Evolutionary conservation across 805 yeast genomes (phyloP).

Genomic region (Candida cerambycidarum): DNA sequence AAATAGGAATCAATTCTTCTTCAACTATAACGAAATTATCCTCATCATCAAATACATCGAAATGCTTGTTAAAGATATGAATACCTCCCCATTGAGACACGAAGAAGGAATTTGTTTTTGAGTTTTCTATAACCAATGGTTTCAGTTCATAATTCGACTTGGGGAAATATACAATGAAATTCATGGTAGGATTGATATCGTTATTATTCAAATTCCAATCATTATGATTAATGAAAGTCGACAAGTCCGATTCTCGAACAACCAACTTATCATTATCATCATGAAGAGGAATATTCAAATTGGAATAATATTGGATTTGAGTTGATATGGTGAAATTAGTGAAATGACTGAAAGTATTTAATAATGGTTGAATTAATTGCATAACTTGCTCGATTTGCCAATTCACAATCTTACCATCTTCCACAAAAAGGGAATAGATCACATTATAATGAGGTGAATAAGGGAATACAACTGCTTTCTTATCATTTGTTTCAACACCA

Average conservation of each 20-base stretch:
- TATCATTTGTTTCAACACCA: not conserved
- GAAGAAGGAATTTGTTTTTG: slow-evolving; percentile 57
- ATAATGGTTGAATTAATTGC: slow-evolving; percentile 54
- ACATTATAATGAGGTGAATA: slow-evolving; percentile 70
- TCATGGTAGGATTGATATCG: slow-evolving; percentile 63
- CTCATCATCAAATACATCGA: slow-evolving; percentile 21
- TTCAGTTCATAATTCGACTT: slow-evolving; percentile 37
- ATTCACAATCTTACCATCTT: slow-evolving; percentile 60
- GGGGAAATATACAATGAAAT: slow-evolving; percentile 71
- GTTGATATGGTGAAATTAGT: slow-evolving; percentile 77
- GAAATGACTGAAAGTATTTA: slow-evolving; percentile 50
- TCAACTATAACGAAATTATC: slow-evolving; percentile 28
- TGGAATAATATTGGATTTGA: slow-evolving; percentile 71
- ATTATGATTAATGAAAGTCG: slow-evolving; percentile 79
- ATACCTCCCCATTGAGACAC: slow-evolving; percentile 94
- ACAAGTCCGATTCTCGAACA: slow-evolving; percentile 53
- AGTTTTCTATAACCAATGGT: slow-evolving; percentile 51
- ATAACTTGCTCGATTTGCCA: slow-evolving; percentile 73
- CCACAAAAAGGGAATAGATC: slow-evolving; percentile 72
- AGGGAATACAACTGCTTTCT: slow-evolving; percentile 40
- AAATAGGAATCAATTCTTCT: slow-evolving; percentile 51
- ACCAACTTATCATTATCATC: slow-evolving; percentile 24
- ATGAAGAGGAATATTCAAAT: slow-evolving; percentile 25
- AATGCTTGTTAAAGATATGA: slow-evolving; percentile 44
- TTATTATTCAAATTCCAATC: slow-evolving; percentile 72